phyloP scores from a whole-genome alignment of 2,329 filamentous ascomycete species.

The Tolypocladium inflatum region DNA sequence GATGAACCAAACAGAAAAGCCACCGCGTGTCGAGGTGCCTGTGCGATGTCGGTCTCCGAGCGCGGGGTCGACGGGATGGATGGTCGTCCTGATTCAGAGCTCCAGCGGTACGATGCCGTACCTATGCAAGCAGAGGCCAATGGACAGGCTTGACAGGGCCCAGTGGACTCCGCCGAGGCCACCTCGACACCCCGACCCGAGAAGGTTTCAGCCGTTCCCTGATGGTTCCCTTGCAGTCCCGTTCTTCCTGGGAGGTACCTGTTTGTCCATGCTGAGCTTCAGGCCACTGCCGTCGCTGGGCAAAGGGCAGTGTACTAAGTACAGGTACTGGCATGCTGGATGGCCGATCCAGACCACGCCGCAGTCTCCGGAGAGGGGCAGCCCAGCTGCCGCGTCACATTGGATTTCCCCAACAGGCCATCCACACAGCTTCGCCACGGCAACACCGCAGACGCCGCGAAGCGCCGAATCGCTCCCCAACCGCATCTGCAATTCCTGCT shows the following conservation, averaged over 20 bases:
- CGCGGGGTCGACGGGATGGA: background rate
- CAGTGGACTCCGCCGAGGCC: background rate
- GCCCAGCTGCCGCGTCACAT: background rate
- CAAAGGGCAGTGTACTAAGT: background rate
- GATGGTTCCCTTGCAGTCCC: background rate
- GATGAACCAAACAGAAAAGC: background rate
- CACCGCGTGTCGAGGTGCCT: background rate
- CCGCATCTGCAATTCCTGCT: background rate
- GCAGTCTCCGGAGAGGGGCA: conserved; percentile 12
- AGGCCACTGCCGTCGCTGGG: background rate
- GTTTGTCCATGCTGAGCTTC: background rate
- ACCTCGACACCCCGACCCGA: background rate
- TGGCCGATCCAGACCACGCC: conserved; percentile 1
- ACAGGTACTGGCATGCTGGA: background rate
- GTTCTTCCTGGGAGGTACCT: too few species aligned
- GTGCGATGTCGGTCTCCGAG: background rate
- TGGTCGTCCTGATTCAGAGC: background rate
- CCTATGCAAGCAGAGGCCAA: background rate
- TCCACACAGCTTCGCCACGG: background rate
- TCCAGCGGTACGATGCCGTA: background rate
- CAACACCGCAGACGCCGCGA: background rate
- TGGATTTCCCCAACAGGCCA: conserved; percentile 1
- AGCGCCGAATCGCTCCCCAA: background rate
- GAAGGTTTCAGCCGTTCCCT: background rate
- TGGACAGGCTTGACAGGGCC: background rate